Percentiles rank a stretch among this genome's conserved stretches.
phyloP scores from a whole-genome alignment of 2,329 filamentous ascomycete genomes.

The Gnomoniopsis smithogilvyi region DNA sequence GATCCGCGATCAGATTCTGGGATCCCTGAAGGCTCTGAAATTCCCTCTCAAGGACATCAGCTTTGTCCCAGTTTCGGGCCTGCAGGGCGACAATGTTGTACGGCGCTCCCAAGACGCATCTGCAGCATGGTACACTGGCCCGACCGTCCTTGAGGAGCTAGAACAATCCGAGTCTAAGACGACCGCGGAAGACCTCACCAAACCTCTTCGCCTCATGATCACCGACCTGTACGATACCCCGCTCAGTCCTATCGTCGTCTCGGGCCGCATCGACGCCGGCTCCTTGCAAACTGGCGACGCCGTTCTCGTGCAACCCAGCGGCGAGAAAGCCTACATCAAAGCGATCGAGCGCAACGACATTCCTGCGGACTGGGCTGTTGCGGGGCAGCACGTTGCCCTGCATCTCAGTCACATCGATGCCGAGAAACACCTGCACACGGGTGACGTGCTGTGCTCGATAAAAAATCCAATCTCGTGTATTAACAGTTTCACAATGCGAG shows the following conservation, averaged over 20 bases:
- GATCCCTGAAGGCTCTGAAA: slow-evolving; percentile 78
- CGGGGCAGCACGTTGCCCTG: slow-evolving; percentile 84
- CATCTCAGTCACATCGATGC: slow-evolving; percentile 78
- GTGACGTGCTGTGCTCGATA: slow-evolving; percentile 80
- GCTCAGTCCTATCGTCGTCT: slow-evolving; percentile 78
- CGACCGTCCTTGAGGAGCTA: slow-evolving; percentile 77
- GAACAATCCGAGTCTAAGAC: slow-evolving; percentile 75
- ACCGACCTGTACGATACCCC: slow-evolving; percentile 81
- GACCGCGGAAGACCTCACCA: slow-evolving; percentile 59
- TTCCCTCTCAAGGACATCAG: slow-evolving; percentile 79
- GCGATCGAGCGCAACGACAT: slow-evolving; percentile 74
- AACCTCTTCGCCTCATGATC: slow-evolving; percentile 82
- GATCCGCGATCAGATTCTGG: slow-evolving; percentile 77
- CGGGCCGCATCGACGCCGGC: slow-evolving; percentile 82
- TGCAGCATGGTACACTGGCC: slow-evolving; percentile 76
- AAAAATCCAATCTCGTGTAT: slow-evolving; percentile 66
- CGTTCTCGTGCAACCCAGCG: slow-evolving; percentile 75
- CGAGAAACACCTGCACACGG: slow-evolving; percentile 73
- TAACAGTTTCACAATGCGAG: slow-evolving; percentile 75
- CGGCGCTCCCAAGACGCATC: slow-evolving; percentile 51
- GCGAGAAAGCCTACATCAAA: slow-evolving; percentile 78
- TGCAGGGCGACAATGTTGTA: slow-evolving; percentile 84
- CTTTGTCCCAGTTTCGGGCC: slow-evolving; percentile 86
- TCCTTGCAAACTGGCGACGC: slow-evolving; percentile 81
- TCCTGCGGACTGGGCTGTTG: slow-evolving; percentile 81